A percentile compares a stretch with the other conserved stretches of the same genome.
These are phyloP conservation scores for Trichoderma sp. DNA, from an alignment of 2,329 filamentous ascomycete genomes.

Conservation along the genomic window DNA sequence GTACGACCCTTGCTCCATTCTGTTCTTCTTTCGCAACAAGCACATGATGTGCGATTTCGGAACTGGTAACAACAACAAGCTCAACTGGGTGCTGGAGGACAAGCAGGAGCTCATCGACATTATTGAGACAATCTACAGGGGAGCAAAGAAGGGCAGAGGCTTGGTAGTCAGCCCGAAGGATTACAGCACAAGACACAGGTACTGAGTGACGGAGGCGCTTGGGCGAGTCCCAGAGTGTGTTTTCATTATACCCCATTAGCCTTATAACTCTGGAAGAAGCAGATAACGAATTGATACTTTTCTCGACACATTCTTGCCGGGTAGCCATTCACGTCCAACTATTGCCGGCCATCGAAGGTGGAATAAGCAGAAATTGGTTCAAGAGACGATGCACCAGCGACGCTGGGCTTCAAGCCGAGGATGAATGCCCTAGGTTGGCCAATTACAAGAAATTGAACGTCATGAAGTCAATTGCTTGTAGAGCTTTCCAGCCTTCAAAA, in stretches of 20 bases:
- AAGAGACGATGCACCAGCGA: background rate
- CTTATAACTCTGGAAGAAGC: background rate
- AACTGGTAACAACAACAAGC: constrained; percentile 97
- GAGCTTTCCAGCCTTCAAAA: background rate
- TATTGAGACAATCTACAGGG: constrained; percentile 94
- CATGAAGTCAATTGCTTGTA: background rate
- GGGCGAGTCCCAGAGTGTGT: background rate
- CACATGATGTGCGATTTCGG: constrained; percentile 99
- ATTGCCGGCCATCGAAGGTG: no score
- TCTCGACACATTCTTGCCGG: background rate
- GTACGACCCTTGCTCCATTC: constrained; percentile 90
- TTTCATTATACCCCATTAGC: constrained; percentile 11
- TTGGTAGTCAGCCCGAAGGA: constrained; percentile 93
- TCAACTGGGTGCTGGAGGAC: constrained; percentile 92
- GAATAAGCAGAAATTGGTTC: background rate
- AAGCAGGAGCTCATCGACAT: constrained; percentile 99
- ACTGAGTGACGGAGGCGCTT: constrained; percentile 20
- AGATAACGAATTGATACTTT: background rate
- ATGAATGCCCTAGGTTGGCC: background rate
- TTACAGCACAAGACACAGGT: constrained; percentile 27
- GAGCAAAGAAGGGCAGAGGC: constrained; percentile 97
- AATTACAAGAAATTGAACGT: background rate
- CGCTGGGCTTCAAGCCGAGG: background rate
- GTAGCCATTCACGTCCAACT: background rate
- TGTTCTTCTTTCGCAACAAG: constrained; percentile 98